These are phyloP conservation scores for Nannochloropsis salina DNA, from an alignment of 108 stramenopile species.

Conservation along the genomic window DNA sequence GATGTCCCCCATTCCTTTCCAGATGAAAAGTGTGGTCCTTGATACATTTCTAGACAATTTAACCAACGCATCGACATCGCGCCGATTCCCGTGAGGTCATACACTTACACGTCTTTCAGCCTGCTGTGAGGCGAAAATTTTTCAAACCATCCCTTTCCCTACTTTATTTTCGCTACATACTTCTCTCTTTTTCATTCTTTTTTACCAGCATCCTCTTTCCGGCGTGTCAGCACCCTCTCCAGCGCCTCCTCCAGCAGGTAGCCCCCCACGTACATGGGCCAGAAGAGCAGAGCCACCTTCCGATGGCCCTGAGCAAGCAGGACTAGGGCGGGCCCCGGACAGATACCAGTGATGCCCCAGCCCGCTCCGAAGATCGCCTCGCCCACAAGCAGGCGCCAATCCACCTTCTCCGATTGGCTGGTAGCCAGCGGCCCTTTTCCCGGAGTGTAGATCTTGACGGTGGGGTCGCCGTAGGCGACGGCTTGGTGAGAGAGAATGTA, in stretches of 20 bases:
- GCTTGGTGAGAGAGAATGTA: neutral
- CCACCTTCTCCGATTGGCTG: conserved; percentile 16
- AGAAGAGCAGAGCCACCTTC: conserved; percentile 22
- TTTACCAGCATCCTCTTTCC: no score
- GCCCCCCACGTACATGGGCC: conserved; percentile 31
- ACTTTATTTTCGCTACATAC: no score
- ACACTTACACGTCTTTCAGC: no score
- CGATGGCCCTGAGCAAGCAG: conserved; percentile 10
- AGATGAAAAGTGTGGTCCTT: no score
- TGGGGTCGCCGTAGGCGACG: neutral
- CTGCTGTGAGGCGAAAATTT: no score
- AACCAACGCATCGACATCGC: no score
- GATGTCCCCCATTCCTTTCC: no score
- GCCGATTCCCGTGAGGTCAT: no score
- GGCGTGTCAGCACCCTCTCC: neutral
- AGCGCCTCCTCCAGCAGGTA: neutral
- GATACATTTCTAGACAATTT: no score
- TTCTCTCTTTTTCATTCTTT: no score
- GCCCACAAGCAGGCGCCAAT: conserved; percentile 31
- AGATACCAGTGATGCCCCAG: conserved; percentile 42
- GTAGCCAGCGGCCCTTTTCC: neutral
- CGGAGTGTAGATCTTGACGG: neutral
- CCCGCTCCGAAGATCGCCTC: conserved; percentile 38
- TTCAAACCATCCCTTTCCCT: no score
- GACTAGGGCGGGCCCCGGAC: conserved; percentile 42